These are phyloP conservation scores for Eimeria maxima DNA, from an alignment of 169 alveolate species.

Conservation along the genomic window DNA sequence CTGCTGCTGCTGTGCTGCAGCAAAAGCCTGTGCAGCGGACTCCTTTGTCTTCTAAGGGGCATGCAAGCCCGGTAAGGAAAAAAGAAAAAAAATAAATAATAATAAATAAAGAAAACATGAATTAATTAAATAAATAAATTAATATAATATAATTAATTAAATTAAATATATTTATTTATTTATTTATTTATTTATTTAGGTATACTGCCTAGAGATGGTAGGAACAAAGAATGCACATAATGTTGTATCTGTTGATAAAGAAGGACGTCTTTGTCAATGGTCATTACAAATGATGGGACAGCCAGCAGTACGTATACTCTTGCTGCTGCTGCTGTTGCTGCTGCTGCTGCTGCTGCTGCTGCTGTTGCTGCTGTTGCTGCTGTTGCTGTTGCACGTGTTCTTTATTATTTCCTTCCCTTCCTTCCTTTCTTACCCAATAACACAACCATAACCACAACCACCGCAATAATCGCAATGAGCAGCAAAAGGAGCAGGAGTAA, in stretches of 20 bases:
- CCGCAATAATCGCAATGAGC: no score
- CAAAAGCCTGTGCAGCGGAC: conserved; percentile 91
- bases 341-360: no score
- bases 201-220: conserved; percentile 92
- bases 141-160: no score
- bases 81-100: no score
- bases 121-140: background rate
- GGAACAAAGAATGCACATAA: conserved; percentile 96
- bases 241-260: conserved; percentile 92
- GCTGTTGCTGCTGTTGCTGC: no score
- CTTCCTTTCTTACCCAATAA: no score
- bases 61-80: conserved; percentile 89
- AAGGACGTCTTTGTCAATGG: conserved; percentile 96
- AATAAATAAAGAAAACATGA: background rate
- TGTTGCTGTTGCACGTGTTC: no score
- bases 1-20: conserved; percentile 53
- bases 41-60: conserved; percentile 91
- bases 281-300: conserved; percentile 91
- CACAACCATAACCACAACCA: no score
- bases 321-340: no score
- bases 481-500: no score
- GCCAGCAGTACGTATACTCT: conserved; percentile 88
- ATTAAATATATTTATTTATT: background rate
- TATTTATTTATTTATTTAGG: conserved; percentile 29
- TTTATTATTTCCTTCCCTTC: no score